Base-by-base conservation (phyloP, 2,329 filamentous ascomycete species). In the Polytolypa hystricis region DNA sequence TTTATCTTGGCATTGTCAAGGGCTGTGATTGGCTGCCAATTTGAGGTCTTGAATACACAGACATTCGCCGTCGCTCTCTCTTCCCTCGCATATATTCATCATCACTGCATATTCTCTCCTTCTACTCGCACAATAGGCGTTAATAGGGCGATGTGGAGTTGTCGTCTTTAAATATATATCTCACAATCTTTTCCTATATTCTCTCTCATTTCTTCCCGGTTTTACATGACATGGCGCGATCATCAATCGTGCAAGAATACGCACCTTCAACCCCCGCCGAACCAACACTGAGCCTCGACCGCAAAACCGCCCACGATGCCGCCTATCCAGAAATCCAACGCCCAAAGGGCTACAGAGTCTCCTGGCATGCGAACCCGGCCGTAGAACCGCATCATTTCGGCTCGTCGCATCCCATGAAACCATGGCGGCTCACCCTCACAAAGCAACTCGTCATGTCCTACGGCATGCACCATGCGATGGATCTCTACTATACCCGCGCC, bases 361-460 rank as follows among this genome's bases (percentile, higher is more conserved):
- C 89, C 7, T 96, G 87, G 62, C 91, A 98, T 59, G 85, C 86
- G 64, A 95, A 95, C 53, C 84, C 87, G 1, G 79, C 84, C 42
- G 93, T 96, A 57, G 91, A 98, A 64, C 82, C 83, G 55, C 89
- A 96, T 61, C 91, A 98, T 60, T 98, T 98, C 58, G 91, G 91
- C 47, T 81, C 84, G 63, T 87, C 84, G 7, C 91, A 98, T 66
- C 91, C 91, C 14, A 98, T 98, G 91, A 98, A 98, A 60, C 91
- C 91, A 41, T 96, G 91, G 89, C 84, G 91, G 23, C 67, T 98
- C 45, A 95, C 87, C 11, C 72, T 98, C 38, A 93, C 91, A 39
- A 96, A 98, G 60, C 85, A 91, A 51, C 74, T 98, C 31, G 85
- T 98, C 45, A 80, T 93, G 55, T 82, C 85, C 1, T 96, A 96